Base-by-base conservation (phyloP, 164 flowering plant genomes). In the Stephania japonica region DNA sequence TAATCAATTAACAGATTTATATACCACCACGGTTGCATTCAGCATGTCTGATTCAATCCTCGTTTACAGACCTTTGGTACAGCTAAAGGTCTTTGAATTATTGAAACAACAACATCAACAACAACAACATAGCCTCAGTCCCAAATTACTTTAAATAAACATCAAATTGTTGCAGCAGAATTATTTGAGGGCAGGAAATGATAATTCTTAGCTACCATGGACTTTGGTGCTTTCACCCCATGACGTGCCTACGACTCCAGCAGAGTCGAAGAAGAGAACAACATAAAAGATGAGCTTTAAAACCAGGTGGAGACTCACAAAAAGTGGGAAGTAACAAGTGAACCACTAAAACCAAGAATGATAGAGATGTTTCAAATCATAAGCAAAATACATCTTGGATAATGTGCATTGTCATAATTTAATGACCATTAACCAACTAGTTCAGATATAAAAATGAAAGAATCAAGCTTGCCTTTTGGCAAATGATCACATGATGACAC, bases 401-500 rank as follows among this genome's bases (percentile, higher is more conserved):
- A 8, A 65, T 32, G 18, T 65, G 32, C 38, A 65, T 9, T 42
- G 67, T 38, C 9, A 25, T 10, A 27, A 71, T n/a, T 11, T 1
- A 41, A 16, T 19, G 47, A 3, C 12, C 19, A 68, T 42, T 5
- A 6, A 42, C 27, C 14, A 5, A 32, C 21, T n/a, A n/a, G n/a
- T 42, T 42, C 19, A 42, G 23, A 42, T 18, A 41, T 9, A 1
- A 38, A 66, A 5, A 42, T 42, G 24, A 32, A 68, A 18, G 32
- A 19, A n/a, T n/a, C 3, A 63, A 13, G 10, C 25, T 71, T 82
- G 92, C 99, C 97, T 94, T 89, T 19, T 73, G 82, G 80, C 88
- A 94, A 38, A 94, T 86, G 38, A 87, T 27, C 98, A 92, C 84
- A 97, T 92, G 89, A 78, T 73, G 4, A 61, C 70, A 78, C 70